A percentile compares a stretch with the other conserved stretches of the same genome.
Evolutionary conservation across 1,284 basidiomycete species (phyloP).

Genomic region (Melampsora occidentalis): DNA sequence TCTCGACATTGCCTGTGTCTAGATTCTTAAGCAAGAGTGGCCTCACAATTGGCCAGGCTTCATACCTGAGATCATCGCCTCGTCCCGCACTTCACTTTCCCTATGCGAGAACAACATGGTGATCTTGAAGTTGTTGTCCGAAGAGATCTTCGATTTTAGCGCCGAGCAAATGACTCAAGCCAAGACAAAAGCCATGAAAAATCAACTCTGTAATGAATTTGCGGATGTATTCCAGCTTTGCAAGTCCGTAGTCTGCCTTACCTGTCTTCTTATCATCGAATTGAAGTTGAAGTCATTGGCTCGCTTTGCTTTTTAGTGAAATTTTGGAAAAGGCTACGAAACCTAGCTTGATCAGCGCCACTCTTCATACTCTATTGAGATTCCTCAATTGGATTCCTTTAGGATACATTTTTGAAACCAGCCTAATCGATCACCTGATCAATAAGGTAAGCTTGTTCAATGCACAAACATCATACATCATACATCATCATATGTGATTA

Average conservation of each 20-base stretch:
- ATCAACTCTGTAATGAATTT: constrained; percentile 96
- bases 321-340: constrained; percentile 98
- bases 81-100: constrained; percentile 91
- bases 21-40: constrained; percentile 99
- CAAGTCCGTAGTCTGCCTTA: constrained; percentile 26
- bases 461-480: background rate
- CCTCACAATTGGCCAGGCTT: constrained; percentile 99
- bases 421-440: constrained; percentile 90
- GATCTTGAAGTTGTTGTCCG: constrained; percentile 93
- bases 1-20: background rate
- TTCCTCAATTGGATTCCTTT: constrained; percentile 99
- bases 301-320: constrained; percentile 62
- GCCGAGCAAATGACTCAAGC: constrained; percentile 98
- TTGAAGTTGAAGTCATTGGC: background rate
- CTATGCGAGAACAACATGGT: constrained; percentile 99
- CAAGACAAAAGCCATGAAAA: constrained; percentile 96
- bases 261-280: constrained; percentile 64
- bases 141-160: constrained; percentile 99
- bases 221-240: constrained; percentile 60
- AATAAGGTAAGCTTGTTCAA: constrained; percentile 10
- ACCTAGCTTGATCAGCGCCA: constrained; percentile 89
- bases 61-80: constrained; percentile 95
- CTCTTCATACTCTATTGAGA: constrained; percentile 88
- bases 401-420: constrained; percentile 98
- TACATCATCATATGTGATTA: too few relatives aligned